Conservation (phyloP, 2,329 filamentous ascomycete genomes). For the Colletotrichum sansevieriae region DNA sequence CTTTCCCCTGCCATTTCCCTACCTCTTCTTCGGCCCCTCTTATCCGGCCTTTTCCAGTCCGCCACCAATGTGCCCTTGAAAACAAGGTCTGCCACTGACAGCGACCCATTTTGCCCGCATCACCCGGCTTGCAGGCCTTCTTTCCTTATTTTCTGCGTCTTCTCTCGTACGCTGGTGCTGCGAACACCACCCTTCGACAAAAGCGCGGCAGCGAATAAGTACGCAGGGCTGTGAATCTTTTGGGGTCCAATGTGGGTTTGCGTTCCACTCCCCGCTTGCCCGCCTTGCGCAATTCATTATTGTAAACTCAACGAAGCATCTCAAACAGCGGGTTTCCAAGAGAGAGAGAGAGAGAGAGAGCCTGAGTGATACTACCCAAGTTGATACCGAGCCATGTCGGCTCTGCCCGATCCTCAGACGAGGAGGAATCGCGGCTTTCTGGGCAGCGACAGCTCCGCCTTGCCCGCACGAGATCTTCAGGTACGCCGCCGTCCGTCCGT, state of each 20-base stretch:
- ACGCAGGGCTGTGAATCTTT: too few relatives aligned
- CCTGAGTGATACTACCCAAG: background rate
- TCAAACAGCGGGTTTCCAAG: background rate
- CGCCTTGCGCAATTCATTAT: too few relatives aligned
- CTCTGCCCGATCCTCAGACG: conserved; percentile 48
- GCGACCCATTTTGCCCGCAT: background rate
- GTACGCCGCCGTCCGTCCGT: conserved; percentile 48
- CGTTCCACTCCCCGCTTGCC: too few relatives aligned
- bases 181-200: background rate
- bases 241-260: too few relatives aligned
- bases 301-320: background rate
- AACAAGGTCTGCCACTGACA: background rate
- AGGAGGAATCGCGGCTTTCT: conserved; percentile 63
- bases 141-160: conserved; percentile 2
- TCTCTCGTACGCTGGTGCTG: background rate
- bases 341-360: too few relatives aligned
- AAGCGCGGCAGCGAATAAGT: too few relatives aligned
- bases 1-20: too few relatives aligned
- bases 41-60: too few relatives aligned
- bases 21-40: too few relatives aligned
- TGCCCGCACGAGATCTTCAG: conserved; percentile 62
- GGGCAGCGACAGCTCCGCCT: conserved; percentile 63
- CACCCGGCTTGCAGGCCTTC: conserved; percentile 5
- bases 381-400: conserved; percentile 47
- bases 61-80: background rate